Base-by-base conservation (phyloP, 306 rosid species). In the Carpinus fangiana region DNA sequence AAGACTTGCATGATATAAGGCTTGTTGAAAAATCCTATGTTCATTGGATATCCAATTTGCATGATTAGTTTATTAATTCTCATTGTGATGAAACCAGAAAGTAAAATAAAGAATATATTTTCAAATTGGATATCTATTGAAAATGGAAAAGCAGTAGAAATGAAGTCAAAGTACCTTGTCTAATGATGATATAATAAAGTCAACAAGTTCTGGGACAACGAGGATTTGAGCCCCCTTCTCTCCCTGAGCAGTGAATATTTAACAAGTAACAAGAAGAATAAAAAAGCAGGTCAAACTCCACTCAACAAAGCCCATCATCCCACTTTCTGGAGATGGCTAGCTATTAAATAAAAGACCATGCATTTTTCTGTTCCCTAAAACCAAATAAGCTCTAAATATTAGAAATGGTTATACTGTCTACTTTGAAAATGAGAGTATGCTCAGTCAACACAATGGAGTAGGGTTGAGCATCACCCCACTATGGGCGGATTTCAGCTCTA, bases 151-250 rank as follows among this genome's bases (percentile, higher is more conserved):
- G 43, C 23, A 70, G 64, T 1, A 76, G 51, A 59, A 48, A 36
- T 46, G 56, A 67, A 81, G 75, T 57, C 75, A 75, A 28, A 36
- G 78, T 88, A 92, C 98, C 98, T 92, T 90, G 84, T 86, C 90
- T 38, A 94, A 86, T 17, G 97, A 77, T 60, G 91, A 69, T 77
- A 76, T 86, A 21, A 94, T 86, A 83, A 84, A 92, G 71, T 94
- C 97, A 67, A 85, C 88, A 7, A 94, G 98, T 77, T 94, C 98
- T 17, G 97, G 92, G 75, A 86, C 98, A 86, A 92, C 59, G 36
- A 94, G 78, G 56, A 92, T 76, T 72, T 92, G 97, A 76, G 98
- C 98, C 72, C 97, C 96, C 75, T 74, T 91, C 70, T 92, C 96
- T 70, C 96, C 97, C 98, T 94, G 81, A 75, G 36, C 41, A 81